These are phyloP conservation scores for Globisporangium takayamanum DNA, from an alignment of 352 stramenopile species.

Conservation along the genomic window DNA sequence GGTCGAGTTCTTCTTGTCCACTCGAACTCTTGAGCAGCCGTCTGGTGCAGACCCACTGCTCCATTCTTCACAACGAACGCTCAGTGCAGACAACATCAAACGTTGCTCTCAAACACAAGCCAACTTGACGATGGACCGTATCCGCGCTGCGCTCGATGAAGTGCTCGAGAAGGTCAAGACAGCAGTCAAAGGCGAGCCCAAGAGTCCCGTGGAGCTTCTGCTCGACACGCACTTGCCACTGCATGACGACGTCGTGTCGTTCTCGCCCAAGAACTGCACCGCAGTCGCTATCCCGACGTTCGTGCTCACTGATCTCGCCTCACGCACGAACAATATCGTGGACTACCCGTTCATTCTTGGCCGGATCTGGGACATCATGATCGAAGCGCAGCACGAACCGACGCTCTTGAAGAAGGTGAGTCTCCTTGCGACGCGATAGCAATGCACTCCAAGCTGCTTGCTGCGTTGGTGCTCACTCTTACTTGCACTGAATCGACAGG, in stretches of 20 bases:
- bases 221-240: constrained; percentile 56
- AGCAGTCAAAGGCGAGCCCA: constrained; percentile 43
- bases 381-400: constrained; percentile 48
- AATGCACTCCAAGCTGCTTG: background rate
- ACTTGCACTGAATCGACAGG: constrained; percentile 14
- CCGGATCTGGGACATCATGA: constrained; percentile 63
- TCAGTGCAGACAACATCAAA: too few species aligned
- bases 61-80: too few species aligned
- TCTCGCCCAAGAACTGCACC: constrained; percentile 31
- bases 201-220: constrained; percentile 53
- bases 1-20: too few species aligned
- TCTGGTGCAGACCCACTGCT: too few species aligned
- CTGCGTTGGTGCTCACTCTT: background rate
- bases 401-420: constrained; percentile 51
- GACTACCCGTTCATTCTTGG: constrained; percentile 70
- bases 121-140: constrained; percentile 34
- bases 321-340: constrained; percentile 62
- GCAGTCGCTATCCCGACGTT: constrained; percentile 37
- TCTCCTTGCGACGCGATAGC: background rate
- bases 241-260: constrained; percentile 39
- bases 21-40: too few species aligned
- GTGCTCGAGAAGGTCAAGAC: constrained; percentile 59
- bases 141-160: constrained; percentile 51
- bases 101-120: background rate
- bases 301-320: constrained; percentile 53